Percentiles rank a stretch among this genome's conserved stretches.
Evolutionary conservation across 1,284 basidiomycete species (phyloP).

Genomic region (Xerocomus minutiporus): DNA sequence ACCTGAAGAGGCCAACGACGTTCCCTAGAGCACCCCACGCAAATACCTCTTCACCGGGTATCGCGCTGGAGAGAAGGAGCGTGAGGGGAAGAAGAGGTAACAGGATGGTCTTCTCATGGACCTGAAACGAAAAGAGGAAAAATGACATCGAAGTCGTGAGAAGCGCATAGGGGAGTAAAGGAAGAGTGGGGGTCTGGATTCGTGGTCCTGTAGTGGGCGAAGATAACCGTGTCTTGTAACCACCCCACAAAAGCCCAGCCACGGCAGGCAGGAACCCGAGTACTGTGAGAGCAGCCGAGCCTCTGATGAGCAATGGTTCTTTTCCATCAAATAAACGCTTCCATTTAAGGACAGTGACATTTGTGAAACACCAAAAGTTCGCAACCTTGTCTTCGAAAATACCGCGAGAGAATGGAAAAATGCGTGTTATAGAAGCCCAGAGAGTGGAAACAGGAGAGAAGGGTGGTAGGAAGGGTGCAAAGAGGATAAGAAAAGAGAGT

Average conservation of each 20-base stretch:
- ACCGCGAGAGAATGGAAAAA: conserved; percentile 88
- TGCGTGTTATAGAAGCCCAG: conserved; percentile 68
- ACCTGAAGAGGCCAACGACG: conserved; percentile 90
- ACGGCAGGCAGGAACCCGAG: conserved; percentile 63
- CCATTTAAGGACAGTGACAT: conserved; percentile 80
- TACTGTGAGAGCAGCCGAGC: conserved; percentile 57
- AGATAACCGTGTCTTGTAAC: conserved; percentile 36
- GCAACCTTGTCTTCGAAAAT: conserved; percentile 96
- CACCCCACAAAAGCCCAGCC: conserved; percentile 48
- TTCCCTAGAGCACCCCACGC: conserved; percentile 77
- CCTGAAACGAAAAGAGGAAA: conserved; percentile 94
- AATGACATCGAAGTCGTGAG: conserved; percentile 79
- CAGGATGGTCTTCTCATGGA: conserved; percentile 92
- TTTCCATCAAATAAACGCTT: conserved; percentile 46
- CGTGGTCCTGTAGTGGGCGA: conserved; percentile 6
- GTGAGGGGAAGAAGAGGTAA: conserved; percentile 83
- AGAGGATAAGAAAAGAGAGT: conserved; percentile 63
- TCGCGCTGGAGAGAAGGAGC: conserved; percentile 66
- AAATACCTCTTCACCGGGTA: conserved; percentile 61
- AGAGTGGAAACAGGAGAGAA: conserved; percentile 39
- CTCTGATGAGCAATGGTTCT: conserved; percentile 45
- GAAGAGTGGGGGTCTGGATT: conserved; percentile 47
- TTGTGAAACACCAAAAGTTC: conserved; percentile 93
- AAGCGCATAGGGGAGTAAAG: conserved; percentile 65
- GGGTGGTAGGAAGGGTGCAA: conserved; percentile 40